phyloP scores from a whole-genome alignment of 148 eudicot species.

The Camellia sinensis region DNA sequence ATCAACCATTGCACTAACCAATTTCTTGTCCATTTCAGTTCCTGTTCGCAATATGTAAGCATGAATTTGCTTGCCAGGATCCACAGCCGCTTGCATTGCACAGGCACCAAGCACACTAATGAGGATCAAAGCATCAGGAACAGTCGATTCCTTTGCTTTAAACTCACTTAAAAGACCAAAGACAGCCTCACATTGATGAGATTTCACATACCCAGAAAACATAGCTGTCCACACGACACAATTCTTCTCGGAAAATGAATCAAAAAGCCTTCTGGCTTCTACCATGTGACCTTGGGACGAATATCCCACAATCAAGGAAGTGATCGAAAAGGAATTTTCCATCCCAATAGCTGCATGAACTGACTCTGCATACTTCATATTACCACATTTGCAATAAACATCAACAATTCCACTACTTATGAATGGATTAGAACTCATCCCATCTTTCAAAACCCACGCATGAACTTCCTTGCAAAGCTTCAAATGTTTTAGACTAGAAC shows the following conservation, averaged over 20 bases:
- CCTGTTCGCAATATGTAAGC: slow-evolving; percentile 49
- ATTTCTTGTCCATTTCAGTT: slow-evolving; percentile 45
- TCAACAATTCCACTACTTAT: slow-evolving; percentile 73
- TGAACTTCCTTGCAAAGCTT: slow-evolving; percentile 80
- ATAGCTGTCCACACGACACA: slow-evolving; percentile 70
- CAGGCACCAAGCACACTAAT: slow-evolving; percentile 63
- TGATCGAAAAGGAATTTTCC: slow-evolving; percentile 51
- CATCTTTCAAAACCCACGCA: slow-evolving; percentile 52
- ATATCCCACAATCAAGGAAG: slow-evolving; percentile 81
- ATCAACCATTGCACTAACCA: slow-evolving; percentile 59
- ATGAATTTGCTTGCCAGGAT: slow-evolving; percentile 77
- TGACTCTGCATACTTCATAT: slow-evolving; percentile 61
- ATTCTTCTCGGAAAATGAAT: slow-evolving; percentile 56
- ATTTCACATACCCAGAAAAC: slow-evolving; percentile 73
- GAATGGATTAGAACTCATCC: slow-evolving; percentile 48
- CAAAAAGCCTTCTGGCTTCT: slow-evolving; percentile 70
- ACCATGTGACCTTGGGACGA: slow-evolving; percentile 62
- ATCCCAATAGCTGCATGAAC: slow-evolving; percentile 35
- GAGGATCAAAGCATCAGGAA: slow-evolving; percentile 50
- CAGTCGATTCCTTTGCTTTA: slow-evolving; percentile 26
- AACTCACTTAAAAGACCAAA: slow-evolving; percentile 59
- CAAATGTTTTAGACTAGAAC: slow-evolving; percentile 57
- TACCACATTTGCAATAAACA: slow-evolving; percentile 73
- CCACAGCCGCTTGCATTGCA: slow-evolving; percentile 55
- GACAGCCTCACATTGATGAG: slow-evolving; percentile 52